A percentile compares a stretch with the other conserved stretches of the same genome.
Conservation (phyloP, 768 basidiomycete genomes). For the Mycena vitilis region DNA sequence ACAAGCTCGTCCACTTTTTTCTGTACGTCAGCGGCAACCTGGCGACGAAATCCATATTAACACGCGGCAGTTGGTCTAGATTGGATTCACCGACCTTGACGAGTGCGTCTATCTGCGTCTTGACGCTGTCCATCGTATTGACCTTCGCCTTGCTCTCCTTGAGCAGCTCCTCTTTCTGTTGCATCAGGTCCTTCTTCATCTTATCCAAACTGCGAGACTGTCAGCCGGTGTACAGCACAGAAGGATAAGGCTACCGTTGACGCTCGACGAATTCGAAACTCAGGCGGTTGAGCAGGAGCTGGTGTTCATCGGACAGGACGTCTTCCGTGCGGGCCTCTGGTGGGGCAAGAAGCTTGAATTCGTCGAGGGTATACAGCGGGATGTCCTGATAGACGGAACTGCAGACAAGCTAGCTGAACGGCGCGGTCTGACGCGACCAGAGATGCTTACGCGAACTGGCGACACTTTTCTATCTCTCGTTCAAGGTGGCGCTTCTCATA, state of each 20-base stretch:
- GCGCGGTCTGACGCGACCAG: conserved; percentile 8
- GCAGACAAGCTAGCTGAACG: conserved; percentile 24
- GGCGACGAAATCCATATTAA: conserved; percentile 28
- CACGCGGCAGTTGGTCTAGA: conserved; percentile 29
- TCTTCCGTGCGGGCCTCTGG: conserved; percentile 71
- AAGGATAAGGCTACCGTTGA: conserved; percentile 68
- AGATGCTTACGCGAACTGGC: conserved; percentile 84
- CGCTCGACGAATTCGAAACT: conserved; percentile 91
- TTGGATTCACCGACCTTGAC: conserved; percentile 65
- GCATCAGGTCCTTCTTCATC: conserved; percentile 72
- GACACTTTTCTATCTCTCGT: conserved; percentile 92
- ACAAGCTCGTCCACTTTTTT: conserved; percentile 81
- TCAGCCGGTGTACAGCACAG: conserved; percentile 32
- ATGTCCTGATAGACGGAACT: conserved; percentile 93
- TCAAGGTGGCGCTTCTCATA: conserved; percentile 93
- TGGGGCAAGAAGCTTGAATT: conserved; percentile 78
- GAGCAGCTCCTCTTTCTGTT: conserved; percentile 82
- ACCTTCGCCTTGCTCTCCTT: conserved; percentile 83
- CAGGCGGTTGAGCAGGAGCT: conserved; percentile 88
- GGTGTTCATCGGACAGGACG: conserved; percentile 76
- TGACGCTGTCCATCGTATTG: conserved; percentile 80
- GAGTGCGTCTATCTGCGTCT: conserved; percentile 79
- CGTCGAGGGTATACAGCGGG: conserved; percentile 74
- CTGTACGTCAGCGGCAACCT: conserved; percentile 80
- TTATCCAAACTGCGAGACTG: conserved; percentile 69